Evolutionary conservation across 1,284 basidiomycete species (phyloP).

Genomic region (Termitomyces sp.): DNA sequence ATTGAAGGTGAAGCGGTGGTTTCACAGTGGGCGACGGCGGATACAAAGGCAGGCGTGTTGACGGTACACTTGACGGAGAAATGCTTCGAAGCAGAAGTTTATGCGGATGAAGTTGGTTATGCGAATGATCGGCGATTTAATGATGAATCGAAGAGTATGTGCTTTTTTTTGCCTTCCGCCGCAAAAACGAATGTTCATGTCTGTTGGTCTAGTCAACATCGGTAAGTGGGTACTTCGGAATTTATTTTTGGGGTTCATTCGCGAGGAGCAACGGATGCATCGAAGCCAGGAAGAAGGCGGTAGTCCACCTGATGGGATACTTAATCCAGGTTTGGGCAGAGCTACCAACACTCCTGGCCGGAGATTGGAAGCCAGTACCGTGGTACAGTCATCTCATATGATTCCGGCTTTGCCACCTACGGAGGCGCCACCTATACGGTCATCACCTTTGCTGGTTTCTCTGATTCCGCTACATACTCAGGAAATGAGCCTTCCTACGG

Average conservation of each 20-base stretch:
- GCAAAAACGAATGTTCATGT: constrained; percentile 1
- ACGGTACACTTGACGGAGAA: constrained; percentile 83
- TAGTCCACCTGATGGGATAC: constrained; percentile 5
- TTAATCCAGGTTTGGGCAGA: constrained; percentile 21
- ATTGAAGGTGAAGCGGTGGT: constrained; percentile 92
- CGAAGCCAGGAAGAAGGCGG: constrained; percentile 17
- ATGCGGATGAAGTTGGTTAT: constrained; percentile 85
- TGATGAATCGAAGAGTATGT: constrained; percentile 80
- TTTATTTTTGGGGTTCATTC: constrained; percentile 65
- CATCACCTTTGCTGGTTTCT: constrained; percentile 52
- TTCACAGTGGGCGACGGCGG: constrained; percentile 81
- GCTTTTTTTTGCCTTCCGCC: constrained; percentile 4
- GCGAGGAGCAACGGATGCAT: constrained; percentile 53
- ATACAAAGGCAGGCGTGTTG: constrained; percentile 86
- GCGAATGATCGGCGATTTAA: constrained; percentile 49
- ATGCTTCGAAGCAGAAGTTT: constrained; percentile 93
- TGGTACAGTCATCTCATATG: constrained; percentile 54
- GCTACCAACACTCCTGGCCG: constrained; percentile 16
- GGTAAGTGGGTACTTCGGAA: constrained; percentile 79
- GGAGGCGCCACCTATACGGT: constrained; percentile 33
- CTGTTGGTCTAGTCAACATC: constrained; percentile 55
- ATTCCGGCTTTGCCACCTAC: constrained; percentile 62
- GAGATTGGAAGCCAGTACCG: constrained; percentile 23
- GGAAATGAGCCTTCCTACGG: constrained; percentile 25
- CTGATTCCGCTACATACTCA: constrained; percentile 47